Evolutionary conservation across 1,284 basidiomycete genomes (phyloP), one percentile per base, ranked within the genome.

Genomic region (Anthracocystis panici-leucophaei): DNA sequence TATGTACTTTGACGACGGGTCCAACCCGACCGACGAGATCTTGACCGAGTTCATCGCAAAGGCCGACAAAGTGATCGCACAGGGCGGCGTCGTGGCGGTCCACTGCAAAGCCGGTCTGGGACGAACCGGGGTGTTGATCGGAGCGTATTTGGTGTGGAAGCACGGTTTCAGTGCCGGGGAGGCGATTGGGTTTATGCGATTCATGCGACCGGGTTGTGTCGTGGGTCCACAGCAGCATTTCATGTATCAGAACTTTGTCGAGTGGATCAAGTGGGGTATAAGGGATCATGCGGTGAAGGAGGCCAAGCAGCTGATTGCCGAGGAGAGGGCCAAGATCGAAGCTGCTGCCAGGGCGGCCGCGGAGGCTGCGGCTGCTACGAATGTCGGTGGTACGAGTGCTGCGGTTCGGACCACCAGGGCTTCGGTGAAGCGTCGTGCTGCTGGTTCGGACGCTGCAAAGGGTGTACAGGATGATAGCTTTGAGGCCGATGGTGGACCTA

Each of bases 151-250:
- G 62, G 93, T 97, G 77, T 99, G 97, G 93, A 97, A 97, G 87
- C 95, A 98, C 82, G 93, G 93, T n/a, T 99, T 99, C 84, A 94
- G 94, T n/a, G 95, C 96, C 0, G 91, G 91, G 62, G 97, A 99
- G 87, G 95, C 92, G 10, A 99, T 99, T 69, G 97, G 92, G 0
- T 98, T 95, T 86, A 99, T 99, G 97, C 91, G 97, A 23, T 92
- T 99, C 75, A 91, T 97, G 72, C 91, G 96, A 45, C 97, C 96
- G 0, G 94, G 94, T 2, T 95, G 94, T 85, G 95, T 98, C 16
- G 95, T 98, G 40, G 95, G 95, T 14, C 87, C 87, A 12, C 88
- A 89, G 63, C 88, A 91, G 83, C 96, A 97, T 84, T 99, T 94
- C 85, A 92, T 99, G 91, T 95, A 97, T 84, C 90, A 94, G 81